Evolutionary conservation across 768 basidiomycete genomes (phyloP).

Genomic region (Amanita brunnescens): DNA sequence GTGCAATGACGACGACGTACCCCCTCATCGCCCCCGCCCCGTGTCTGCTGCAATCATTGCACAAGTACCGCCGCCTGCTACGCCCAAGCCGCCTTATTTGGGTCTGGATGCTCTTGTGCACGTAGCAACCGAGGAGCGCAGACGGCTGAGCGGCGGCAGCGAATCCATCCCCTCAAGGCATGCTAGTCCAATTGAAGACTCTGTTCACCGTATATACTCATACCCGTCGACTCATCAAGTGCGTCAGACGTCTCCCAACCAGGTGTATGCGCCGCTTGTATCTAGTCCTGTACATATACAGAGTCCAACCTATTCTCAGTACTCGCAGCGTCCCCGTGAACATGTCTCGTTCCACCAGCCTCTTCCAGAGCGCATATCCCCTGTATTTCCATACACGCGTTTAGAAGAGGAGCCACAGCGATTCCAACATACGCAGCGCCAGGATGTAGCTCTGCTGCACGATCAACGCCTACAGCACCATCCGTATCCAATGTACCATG

Average conservation of each 20-base stretch:
- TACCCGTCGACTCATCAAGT: not conserved
- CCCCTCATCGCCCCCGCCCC: slow-evolving; percentile 1
- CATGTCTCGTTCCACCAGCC: not conserved
- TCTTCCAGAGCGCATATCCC: slow-evolving; percentile 13
- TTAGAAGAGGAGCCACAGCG: slow-evolving; percentile 16
- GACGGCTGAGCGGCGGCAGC: slow-evolving; percentile 33
- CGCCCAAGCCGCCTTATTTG: slow-evolving; percentile 19
- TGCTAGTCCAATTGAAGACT: slow-evolving; percentile 2
- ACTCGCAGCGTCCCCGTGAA: not conserved
- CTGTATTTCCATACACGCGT: slow-evolving; percentile 11
- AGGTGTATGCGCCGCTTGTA: not conserved
- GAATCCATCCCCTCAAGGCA: slow-evolving; percentile 5
- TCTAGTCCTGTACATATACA: slow-evolving; percentile 1
- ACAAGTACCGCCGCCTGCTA: slow-evolving; percentile 14
- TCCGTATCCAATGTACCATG: not conserved
- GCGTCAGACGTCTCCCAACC: not conserved
- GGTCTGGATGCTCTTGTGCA: slow-evolving; percentile 64
- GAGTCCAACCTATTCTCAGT: slow-evolving; percentile 4
- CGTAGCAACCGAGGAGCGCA: slow-evolving; percentile 59
- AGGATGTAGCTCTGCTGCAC: slow-evolving; percentile 5
- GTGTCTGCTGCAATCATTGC: slow-evolving; percentile 11
- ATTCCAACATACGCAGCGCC: slow-evolving; percentile 13
- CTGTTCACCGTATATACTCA: not conserved
- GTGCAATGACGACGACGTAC: slow-evolving; percentile 38
- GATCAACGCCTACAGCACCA: slow-evolving; percentile 1